These are phyloP conservation scores for Tolypocladium endophyticum DNA, from an alignment of 2,329 filamentous ascomycete species.

Conservation along the genomic window DNA sequence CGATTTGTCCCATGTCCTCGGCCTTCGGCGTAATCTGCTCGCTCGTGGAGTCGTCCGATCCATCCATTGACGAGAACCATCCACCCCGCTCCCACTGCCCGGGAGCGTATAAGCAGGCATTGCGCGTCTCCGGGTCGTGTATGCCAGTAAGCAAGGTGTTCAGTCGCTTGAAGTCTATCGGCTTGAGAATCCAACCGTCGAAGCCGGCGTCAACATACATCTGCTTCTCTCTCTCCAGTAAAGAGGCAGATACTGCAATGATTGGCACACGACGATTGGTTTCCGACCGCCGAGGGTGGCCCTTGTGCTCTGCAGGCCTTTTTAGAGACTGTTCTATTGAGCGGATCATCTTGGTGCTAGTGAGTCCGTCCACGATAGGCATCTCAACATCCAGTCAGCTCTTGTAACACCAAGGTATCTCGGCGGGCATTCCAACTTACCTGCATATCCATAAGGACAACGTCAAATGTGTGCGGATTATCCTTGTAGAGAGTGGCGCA, in stretches of 20 bases:
- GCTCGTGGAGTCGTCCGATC: slow-evolving; percentile 5
- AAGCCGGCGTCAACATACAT: slow-evolving; percentile 71
- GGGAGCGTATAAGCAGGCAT: slow-evolving; percentile 54
- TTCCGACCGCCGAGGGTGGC: slow-evolving; percentile 47
- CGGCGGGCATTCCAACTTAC: slow-evolving; percentile 33
- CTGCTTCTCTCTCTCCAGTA: slow-evolving; percentile 58
- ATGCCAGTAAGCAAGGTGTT: slow-evolving; percentile 61
- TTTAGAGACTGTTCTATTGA: slow-evolving; percentile 50
- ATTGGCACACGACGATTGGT: slow-evolving; percentile 63
- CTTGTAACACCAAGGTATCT: not conserved
- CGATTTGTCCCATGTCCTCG: slow-evolving; percentile 4
- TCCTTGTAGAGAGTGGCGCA: slow-evolving; percentile 64
- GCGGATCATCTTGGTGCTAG: slow-evolving; percentile 74
- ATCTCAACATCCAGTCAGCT: slow-evolving; percentile 45
- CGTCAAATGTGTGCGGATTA: slow-evolving; percentile 54
- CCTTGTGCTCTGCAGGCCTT: slow-evolving; percentile 29
- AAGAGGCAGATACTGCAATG: slow-evolving; percentile 77
- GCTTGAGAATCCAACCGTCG: slow-evolving; percentile 85
- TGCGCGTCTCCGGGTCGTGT: slow-evolving; percentile 45
- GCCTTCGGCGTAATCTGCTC: slow-evolving; percentile 17
- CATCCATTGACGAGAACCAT: slow-evolving; percentile 49
- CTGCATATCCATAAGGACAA: slow-evolving; percentile 89
- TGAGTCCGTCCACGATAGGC: slow-evolving; percentile 81
- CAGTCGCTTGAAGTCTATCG: slow-evolving; percentile 70
- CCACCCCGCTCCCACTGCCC: slow-evolving; percentile 80